Base-by-base conservation (phyloP, 2,329 filamentous ascomycete genomes). In the Periglandula ipomoeae region DNA sequence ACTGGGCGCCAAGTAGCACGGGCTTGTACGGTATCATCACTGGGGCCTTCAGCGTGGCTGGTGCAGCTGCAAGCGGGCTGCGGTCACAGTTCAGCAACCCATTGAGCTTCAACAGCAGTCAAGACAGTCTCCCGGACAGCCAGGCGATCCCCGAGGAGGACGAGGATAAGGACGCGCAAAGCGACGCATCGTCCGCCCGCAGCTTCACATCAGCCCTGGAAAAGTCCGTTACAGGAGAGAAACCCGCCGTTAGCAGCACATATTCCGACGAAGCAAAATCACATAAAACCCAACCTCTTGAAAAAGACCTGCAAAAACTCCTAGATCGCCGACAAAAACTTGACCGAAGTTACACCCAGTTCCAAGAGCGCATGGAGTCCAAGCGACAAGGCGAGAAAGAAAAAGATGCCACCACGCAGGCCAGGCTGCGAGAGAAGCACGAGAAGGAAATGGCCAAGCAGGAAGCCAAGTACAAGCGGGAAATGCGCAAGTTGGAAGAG, bases 241-340 rank as follows among this genome's bases (percentile, higher is more conserved):
- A 58, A 13, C 52, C 43, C 8, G 50, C 55, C 4, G 46, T 55
- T 4, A 51, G 56, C 3, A 61, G 57, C 45, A 61, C 55, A 23
- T 53, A 58, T 19, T 74, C 70, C 1, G 67, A 70, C 30, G 70
- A 71, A 2, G 70, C 72, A 3, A 61, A 56, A 35, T 61, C 50
- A 9, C 60, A 56, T 7, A 49, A 26, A 50, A 52, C 59, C 53
- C 50, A 61, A 55, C 35, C 62, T 47, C 42, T 59, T 54, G 81
- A 85, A 24, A 84, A 81, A 57, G 81, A 87, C 55, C 72, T 89
- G 3, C 69, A 71, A 50, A 85, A 82, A 58, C 73, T 87, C 8
- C 71, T 80, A 42, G 73, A 79, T 15, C 77, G 78, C 49, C 77
- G 77, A 8, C 71, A 68, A 43, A 82, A 82, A 56, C 69, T 87